Evolutionary conservation across 2,329 filamentous ascomycete genomes (phyloP), one percentile per base, ranked within the genome.

Genomic region (Fusarium pininemorale): DNA sequence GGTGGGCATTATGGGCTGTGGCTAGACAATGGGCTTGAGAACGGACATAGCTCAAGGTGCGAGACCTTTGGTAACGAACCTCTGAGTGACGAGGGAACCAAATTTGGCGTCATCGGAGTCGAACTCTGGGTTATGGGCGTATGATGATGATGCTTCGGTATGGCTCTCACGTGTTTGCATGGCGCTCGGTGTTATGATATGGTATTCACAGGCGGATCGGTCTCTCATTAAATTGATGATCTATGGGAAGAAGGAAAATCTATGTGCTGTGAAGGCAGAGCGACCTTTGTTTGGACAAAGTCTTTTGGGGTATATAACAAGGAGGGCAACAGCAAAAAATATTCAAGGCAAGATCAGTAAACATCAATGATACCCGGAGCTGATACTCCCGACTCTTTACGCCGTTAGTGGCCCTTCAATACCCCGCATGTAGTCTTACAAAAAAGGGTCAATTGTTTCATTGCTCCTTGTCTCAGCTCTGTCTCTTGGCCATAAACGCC

Each of bases 51-150:
- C 79, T 91, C 92, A 47, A 87, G 90, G 8, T 98, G 95, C 80
- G 91, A 94, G 70, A 99, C 96, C 0, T 99, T 98, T 84, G 94
- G 95, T 2, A 99, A 99, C 77, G 95, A 98, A 84, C 92, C 93
- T 15, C 85, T 99, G 58, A 98, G 96, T 78, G 96, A 98, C 63
- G 94, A 97, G 79, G 96, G 96, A 2, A 91, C 92, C 69, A 98
- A 97, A 81, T 99, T 98, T 80, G 93, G 94, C 69, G 90, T 99
- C 18, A 81, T 98, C 38, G 96, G 95, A 3, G 93, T 98, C 4
- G 96, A 99, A 84, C 83, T 98, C 16, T 99, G 96, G 96, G 95
- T 94, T 80, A 89, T 98, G 76, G 96, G 96, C 11, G 83, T 82
- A 32, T 84, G 72, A 78, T 47, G 72, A 77, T 38, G 35, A 37